Evolutionary conservation across 139 green algal species (phyloP).

Genomic region (Tetraselmis chui): DNA sequence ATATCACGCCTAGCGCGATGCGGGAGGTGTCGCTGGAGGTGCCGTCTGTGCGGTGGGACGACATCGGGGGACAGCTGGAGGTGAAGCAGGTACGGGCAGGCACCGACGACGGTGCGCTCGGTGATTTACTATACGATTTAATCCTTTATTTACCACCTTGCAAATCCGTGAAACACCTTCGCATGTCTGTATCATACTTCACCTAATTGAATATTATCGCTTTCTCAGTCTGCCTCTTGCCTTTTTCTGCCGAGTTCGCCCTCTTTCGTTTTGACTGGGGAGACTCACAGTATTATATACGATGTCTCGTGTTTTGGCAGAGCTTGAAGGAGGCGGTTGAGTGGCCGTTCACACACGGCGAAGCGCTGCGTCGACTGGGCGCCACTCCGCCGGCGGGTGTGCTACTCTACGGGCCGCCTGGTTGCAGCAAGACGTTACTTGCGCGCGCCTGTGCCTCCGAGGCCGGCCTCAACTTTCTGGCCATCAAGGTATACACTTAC

Average conservation of each 20-base stretch:
- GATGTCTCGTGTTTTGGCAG: too few species aligned
- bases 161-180: too few species aligned
- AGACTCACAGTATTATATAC: too few species aligned
- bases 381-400: constrained; percentile 25
- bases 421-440: constrained; percentile 31
- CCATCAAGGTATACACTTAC: too few species aligned
- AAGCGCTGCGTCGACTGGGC: constrained; percentile 37
- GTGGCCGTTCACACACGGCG: constrained; percentile 40
- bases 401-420: constrained; percentile 42
- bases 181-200: too few species aligned
- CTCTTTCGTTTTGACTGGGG: too few species aligned
- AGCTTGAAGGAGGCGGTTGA: constrained; percentile 52
- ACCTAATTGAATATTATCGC: too few species aligned
- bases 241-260: too few species aligned
- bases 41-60: constrained; percentile 33
- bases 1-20: constrained; percentile 8
- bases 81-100: constrained; percentile 25
- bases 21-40: constrained; percentile 30
- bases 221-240: too few species aligned
- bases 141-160: too few species aligned
- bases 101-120: too few species aligned
- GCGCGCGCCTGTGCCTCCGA: constrained; percentile 44
- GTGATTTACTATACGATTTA: too few species aligned
- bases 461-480: constrained; percentile 54
- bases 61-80: constrained; percentile 30